These are phyloP conservation scores for Panaeolus papilionaceus DNA, from an alignment of 768 basidiomycete species.

Conservation along the genomic window DNA sequence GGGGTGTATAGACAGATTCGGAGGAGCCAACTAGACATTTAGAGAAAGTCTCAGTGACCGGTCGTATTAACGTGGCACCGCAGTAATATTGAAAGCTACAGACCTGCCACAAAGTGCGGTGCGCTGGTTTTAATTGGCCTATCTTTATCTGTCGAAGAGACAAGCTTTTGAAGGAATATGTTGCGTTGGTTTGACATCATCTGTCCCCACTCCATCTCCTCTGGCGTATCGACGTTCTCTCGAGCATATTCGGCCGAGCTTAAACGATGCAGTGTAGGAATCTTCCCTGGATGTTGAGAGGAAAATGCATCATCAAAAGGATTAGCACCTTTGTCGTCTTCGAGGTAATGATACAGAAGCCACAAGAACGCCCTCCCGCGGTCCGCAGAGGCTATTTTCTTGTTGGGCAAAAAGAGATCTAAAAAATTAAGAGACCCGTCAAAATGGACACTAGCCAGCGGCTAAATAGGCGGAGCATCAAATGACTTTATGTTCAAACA, in stretches of 20 bases:
- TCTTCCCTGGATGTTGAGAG: slow-evolving; percentile 60
- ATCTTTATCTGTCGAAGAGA: slow-evolving; percentile 61
- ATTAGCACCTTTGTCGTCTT: slow-evolving; percentile 66
- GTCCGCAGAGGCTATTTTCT: slow-evolving; percentile 70
- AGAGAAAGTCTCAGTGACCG: background rate
- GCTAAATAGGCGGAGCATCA: slow-evolving; percentile 41
- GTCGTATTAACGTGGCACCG: background rate
- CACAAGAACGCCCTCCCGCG: slow-evolving; percentile 85
- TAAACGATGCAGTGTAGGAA: slow-evolving; percentile 64
- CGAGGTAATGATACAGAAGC: slow-evolving; percentile 84
- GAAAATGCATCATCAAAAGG: slow-evolving; percentile 79
- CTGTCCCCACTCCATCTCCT: slow-evolving; percentile 81
- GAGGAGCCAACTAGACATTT: slow-evolving; percentile 11
- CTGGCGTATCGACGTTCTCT: slow-evolving; percentile 81
- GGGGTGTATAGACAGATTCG: slow-evolving; percentile 39
- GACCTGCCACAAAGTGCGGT: slow-evolving; percentile 56
- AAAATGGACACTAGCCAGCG: slow-evolving; percentile 72
- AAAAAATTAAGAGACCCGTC: slow-evolving; percentile 77
- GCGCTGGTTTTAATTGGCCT: slow-evolving; percentile 39
- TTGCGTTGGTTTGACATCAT: slow-evolving; percentile 77
- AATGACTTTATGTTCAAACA: slow-evolving; percentile 16
- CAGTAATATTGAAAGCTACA: slow-evolving; percentile 13
- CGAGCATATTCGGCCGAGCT: slow-evolving; percentile 56
- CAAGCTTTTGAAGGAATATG: slow-evolving; percentile 72
- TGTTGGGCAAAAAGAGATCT: slow-evolving; percentile 81